Evolutionary conservation across 495 filamentous ascomycete species (phyloP), one percentile per base, ranked within the genome.

Genomic region (Penicillium coprophilum): DNA sequence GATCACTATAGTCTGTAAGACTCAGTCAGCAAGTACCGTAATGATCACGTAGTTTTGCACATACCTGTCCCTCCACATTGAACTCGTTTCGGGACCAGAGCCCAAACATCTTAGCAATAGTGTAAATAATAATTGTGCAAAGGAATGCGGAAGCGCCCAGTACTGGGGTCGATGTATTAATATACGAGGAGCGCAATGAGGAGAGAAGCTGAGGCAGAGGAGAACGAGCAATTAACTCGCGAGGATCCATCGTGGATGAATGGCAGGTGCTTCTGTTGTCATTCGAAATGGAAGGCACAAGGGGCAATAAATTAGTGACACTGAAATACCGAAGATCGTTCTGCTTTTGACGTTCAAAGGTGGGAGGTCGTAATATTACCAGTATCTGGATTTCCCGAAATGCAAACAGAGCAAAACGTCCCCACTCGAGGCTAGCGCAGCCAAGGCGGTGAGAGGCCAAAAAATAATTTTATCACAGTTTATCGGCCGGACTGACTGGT

Each of bases 41-140:
- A 27, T 34, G 6, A 45, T n/a, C 30, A 31, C 23, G 7, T 11
- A 4, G 19, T 40, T 6, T 28, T 32, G 53, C 8, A 75, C 81
- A 56, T 79, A 93, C 91, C 72, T 83, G 84, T 64, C 91, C 90
- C 60, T 91, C 82, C 11, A 96, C 88, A 58, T 83, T 83, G 71
- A 96, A 89, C 39, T 90, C 83, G 64, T 96, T 64, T 46, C 81
- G 85, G 57, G 76, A 68, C 21, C 74, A 70, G 55, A 90, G 87
- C 45, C 82, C 70, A 31, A 87, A 83, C 88, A 92, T 91, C 55
- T 80, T 83, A 64, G 61, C 61, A 44, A 69, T 41, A 28, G 66
- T 61, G 50, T 72, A 77, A 19, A 76, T 65, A 31, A 84, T 63
- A 44, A 85, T 47, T 36, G 78, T 66, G 53, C 75, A 68, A 53